A percentile compares a stretch with the other conserved stretches of the same genome.
These are phyloP conservation scores for Scalesia atractyloides DNA, from an alignment of 129 eudicot species.

Conservation along the genomic window DNA sequence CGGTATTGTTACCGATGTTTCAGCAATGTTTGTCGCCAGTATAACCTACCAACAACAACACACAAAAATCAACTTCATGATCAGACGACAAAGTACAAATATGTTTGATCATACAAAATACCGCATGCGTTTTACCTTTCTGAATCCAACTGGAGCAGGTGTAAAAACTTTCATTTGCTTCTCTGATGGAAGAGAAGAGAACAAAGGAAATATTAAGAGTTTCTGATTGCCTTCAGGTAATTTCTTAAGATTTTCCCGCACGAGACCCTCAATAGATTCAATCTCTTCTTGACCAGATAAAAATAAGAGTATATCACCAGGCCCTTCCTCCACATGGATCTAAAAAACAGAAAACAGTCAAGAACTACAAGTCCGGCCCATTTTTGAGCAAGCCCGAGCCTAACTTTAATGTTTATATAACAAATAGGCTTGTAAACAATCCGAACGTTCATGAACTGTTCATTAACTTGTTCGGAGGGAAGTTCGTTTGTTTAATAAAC, in stretches of 20 bases:
- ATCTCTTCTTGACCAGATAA: conserved; percentile 98
- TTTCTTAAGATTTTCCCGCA: conserved; percentile 63
- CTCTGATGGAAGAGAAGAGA: conserved; percentile 95
- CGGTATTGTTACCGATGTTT: conserved; percentile 97
- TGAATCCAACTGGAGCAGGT: conserved; percentile 73
- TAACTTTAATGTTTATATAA: no score
- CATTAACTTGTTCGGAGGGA: no score
- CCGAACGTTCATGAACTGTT: no score
- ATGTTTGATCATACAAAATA: not conserved
- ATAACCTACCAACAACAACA: conserved; percentile 56
- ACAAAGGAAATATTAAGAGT: conserved; percentile 61
- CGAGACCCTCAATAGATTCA: conserved; percentile 84
- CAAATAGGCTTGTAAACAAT: no score
- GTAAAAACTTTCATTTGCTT: conserved; percentile 82
- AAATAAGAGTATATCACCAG: conserved; percentile 92
- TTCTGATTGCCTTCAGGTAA: conserved; percentile 69
- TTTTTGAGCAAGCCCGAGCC: not conserved
- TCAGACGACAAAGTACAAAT: conserved; percentile 1
- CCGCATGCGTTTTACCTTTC: conserved; percentile 57
- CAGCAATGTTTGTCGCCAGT: conserved; percentile 95
- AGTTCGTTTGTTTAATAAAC: no score
- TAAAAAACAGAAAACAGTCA: conserved; percentile 26
- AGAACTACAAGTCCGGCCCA: not conserved
- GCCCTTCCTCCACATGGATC: conserved; percentile 88
- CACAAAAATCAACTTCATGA: not conserved